Evolutionary conservation across 176 grass and related monocot genomes (phyloP), one percentile per base, ranked within the genome.

Genomic region (Oryza glumipatula): DNA sequence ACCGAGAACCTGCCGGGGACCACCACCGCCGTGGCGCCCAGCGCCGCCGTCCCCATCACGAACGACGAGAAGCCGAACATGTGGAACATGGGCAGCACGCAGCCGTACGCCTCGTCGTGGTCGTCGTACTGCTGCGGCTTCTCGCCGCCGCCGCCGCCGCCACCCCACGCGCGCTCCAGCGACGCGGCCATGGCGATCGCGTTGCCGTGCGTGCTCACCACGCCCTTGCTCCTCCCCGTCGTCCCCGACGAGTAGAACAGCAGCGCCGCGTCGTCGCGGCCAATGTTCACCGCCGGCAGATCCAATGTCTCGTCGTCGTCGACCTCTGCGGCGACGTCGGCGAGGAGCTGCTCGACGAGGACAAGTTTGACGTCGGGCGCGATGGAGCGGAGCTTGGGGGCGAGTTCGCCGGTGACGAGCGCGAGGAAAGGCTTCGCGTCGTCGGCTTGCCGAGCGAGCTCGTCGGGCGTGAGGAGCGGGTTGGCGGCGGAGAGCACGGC

Each of bases 241-340:
- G 90, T 92, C 47, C 91, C 91, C 13, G 87, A 90, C 43, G 91
- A 90, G 81, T 93, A 93, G 80, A 93, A 84, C 32, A 90, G 44
- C 24, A 78, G 22, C 36, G 82, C 82, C 21, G 77, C 70, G 49
- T 91, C 86, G 10, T 67, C 43, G 15, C 45, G 15, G 45, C 9
- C 26, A 19, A 38, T 8, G 15, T 0, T 16, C 5, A 26, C 0
- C 12, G 19, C 3, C 51, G 16, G 58, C 4, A 2, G 24, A 22
- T 61, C 60, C 1, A 35, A 9, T 9, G 6, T 22, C 4, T 14
- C 19, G 4, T 19, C 41, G 4, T 48, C 77, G 41, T 9, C 64
- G 43, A 44, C 43, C 7, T 11, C 66, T 3, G 36, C 19, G 45
- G 36, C 19, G 45, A 87, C 22, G 67, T 67, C 52, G 19, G 49